phyloP scores from a whole-genome alignment of 1,284 basidiomycete species.

The Sporisorium scitamineum region DNA sequence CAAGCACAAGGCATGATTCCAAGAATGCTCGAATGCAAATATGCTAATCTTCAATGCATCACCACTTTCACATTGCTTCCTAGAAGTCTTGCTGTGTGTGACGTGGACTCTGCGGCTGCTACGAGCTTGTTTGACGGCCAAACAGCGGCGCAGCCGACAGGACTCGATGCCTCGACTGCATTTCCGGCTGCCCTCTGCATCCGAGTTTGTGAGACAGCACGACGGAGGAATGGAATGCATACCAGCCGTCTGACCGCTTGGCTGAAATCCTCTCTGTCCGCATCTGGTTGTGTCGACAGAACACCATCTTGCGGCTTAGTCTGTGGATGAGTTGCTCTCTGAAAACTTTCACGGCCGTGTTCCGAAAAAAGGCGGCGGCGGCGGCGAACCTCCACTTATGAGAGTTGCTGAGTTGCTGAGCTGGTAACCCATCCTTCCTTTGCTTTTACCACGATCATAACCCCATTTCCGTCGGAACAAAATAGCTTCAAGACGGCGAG shows the following conservation, averaged over 20 bases:
- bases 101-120: not conserved
- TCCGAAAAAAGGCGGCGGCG: constrained; percentile 8
- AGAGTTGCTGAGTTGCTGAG: constrained; percentile 1
- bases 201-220: not conserved
- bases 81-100: not conserved
- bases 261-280: not conserved
- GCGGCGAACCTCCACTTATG: constrained; percentile 25
- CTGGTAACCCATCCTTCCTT: not conserved
- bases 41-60: not conserved
- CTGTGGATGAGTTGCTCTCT: not conserved
- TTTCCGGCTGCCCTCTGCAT: not conserved
- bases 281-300: not conserved
- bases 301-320: not conserved
- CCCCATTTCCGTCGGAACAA: not conserved
- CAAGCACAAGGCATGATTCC: constrained; percentile 41
- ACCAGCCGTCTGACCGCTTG: no score
- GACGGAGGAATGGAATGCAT: not conserved
- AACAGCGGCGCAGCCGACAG: not conserved
- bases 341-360: constrained; percentile 7
- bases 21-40: not conserved
- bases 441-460: not conserved
- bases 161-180: not conserved
- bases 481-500: not conserved
- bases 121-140: not conserved
- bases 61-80: not conserved